A percentile compares a stretch with the other conserved stretches of the same genome.
Evolutionary conservation across 768 basidiomycete species (phyloP).

Genomic region (Scleroderma bovista): DNA sequence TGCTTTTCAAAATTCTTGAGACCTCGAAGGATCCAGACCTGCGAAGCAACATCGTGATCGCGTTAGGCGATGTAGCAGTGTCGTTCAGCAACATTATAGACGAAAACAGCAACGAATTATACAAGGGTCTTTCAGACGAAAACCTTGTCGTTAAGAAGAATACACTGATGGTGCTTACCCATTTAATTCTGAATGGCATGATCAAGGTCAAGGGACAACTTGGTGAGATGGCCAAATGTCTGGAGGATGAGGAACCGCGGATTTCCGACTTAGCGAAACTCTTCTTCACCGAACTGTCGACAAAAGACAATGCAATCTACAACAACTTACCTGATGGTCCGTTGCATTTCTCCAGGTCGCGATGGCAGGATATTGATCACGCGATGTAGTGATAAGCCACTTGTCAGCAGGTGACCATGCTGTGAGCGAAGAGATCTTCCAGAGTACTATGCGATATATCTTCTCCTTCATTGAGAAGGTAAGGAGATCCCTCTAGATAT

Average conservation of each 20-base stretch:
- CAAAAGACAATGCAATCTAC: conserved; percentile 98
- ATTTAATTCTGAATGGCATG: conserved; percentile 97
- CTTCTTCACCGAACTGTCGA: conserved; percentile 94
- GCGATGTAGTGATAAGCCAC: conserved; percentile 79
- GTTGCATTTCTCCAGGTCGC: conserved; percentile 13
- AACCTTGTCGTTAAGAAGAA: conserved; percentile 96
- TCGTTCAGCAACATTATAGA: conserved; percentile 98
- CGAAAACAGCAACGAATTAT: conserved; percentile 93
- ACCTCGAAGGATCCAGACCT: conserved; percentile 86
- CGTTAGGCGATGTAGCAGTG: conserved; percentile 94
- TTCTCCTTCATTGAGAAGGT: conserved; percentile 98
- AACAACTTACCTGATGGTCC: conserved; percentile 95
- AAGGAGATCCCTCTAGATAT: conserved; percentile 8
- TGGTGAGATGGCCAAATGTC: conserved; percentile 99
- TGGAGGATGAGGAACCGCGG: conserved; percentile 84
- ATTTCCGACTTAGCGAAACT: conserved; percentile 94
- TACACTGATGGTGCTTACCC: conserved; percentile 96
- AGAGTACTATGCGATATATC: conserved; percentile 90
- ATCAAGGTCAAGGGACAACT: conserved; percentile 99
- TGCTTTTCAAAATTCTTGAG: conserved; percentile 93
- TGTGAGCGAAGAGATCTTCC: conserved; percentile 88
- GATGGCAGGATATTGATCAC: conserved; percentile 3
- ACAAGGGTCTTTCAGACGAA: conserved; percentile 86
- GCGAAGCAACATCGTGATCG: conserved; percentile 94
- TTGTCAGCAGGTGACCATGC: conserved; percentile 86